phyloP scores from a whole-genome alignment of 331 rosid genomes.

The Quercus tomentella region DNA sequence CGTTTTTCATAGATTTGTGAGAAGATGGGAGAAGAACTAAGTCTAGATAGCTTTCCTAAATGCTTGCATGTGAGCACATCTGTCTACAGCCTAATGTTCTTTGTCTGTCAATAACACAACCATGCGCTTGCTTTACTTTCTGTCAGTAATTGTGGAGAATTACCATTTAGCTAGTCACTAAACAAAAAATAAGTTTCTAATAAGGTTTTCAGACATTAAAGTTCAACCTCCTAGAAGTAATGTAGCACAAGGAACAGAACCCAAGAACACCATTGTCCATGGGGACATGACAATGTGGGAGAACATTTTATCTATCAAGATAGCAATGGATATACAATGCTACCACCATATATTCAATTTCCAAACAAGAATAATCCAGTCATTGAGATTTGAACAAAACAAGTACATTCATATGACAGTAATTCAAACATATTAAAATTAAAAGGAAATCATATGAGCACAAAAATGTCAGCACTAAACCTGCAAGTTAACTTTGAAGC shows the following conservation, averaged over 20 bases:
- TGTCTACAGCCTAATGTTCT: neutral
- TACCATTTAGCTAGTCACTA: neutral
- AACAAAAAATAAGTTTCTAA: no score
- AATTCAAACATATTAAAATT: neutral
- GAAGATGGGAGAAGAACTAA: neutral
- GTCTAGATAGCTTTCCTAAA: neutral
- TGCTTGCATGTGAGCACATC: neutral
- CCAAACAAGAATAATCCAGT: no score
- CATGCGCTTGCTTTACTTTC: neutral
- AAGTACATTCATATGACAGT: neutral
- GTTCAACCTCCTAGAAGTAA: neutral
- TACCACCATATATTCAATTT: neutral
- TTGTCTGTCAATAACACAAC: neutral
- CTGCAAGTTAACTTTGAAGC: constrained; percentile 25
- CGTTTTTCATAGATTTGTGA: neutral
- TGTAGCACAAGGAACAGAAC: neutral
- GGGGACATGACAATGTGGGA: neutral
- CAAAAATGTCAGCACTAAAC: constrained; percentile 8
- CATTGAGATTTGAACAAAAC: neutral
- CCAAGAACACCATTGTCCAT: neutral
- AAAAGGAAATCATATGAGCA: neutral
- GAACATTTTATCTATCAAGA: neutral
- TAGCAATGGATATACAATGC: neutral
- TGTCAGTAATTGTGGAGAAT: neutral
- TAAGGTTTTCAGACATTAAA: no score